Base-by-base conservation (phyloP, 345 rosid genomes). In the Gossypium longicalyx region DNA sequence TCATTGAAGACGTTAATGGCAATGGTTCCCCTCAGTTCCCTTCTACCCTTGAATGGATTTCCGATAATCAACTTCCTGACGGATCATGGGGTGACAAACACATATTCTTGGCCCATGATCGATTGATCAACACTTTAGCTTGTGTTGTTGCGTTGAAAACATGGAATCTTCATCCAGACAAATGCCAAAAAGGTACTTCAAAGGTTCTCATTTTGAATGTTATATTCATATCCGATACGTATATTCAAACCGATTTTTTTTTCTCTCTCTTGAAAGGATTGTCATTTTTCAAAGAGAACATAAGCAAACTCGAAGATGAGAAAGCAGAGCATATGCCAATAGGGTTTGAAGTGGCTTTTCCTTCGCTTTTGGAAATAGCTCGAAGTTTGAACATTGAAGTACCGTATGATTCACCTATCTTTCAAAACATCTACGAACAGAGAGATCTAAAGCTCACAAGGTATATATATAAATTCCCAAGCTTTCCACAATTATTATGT, bases 331-430 rank as follows among this genome's bases (percentile, higher is more conserved):
- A 96, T 81, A 91, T 93, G 99, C 97, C 97, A 0, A 91, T 93
- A 5, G 99, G 98, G 9, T 96, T 96, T 34, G 99, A 96, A 82
- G 93, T 95, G 38, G 97, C 92, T 34, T 93, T 96, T 73, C 98
- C 98, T 74, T 91, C 97, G 1, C 83, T 93, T 13, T 78, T 93
- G 3, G 92, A 89, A 62, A 73, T 81, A 11, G 99, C 98, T 17
- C 75, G 85, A 61, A 80, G 75, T n/a, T 53, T 91, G 75, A 78
- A 81, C 74, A 85, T 91, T 27, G 82, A 91, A 53, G 82, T 91
- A 23, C 83, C 92, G 0, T 69, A 83, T 25, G 87, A 93, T 77
- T 86, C 89, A 53, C 88, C 87, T 0, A 77, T 80, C 48, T 57
- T 96, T 56, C 76, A 79, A 80, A 80, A 85, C 67, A 89, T 93